phyloP scores from a whole-genome alignment of 108 stramenopile genomes.

The Aurantiochytrium sp. region DNA sequence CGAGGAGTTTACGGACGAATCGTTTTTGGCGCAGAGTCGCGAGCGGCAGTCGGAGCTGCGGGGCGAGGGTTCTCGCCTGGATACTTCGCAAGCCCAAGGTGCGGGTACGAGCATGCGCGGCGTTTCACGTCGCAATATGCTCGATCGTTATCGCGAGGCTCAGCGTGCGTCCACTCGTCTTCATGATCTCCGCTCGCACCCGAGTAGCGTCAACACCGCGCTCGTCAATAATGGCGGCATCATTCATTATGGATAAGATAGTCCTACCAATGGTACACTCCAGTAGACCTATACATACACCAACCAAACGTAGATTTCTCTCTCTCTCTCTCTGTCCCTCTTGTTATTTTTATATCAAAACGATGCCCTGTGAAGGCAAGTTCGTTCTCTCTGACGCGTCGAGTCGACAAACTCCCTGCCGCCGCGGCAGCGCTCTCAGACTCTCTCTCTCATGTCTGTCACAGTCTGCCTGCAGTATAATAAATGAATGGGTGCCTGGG shows the following conservation, averaged over 20 bases:
- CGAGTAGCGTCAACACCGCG: neutral
- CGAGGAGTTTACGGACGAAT: neutral
- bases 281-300: neutral
- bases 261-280: neutral
- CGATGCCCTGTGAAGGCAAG: too few relatives aligned
- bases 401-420: too few relatives aligned
- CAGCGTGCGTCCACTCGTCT: neutral
- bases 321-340: neutral
- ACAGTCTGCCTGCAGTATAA: too few relatives aligned
- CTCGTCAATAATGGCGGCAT: conserved; percentile 7
- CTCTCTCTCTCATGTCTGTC: too few relatives aligned
- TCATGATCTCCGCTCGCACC: neutral
- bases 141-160: neutral
- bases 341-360: too few relatives aligned
- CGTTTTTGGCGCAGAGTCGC: neutral
- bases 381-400: too few relatives aligned
- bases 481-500: too few relatives aligned
- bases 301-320: neutral
- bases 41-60: neutral
- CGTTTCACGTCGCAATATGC: neutral
- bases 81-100: too few relatives aligned
- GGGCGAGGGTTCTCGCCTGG: neutral
- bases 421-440: too few relatives aligned
- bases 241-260: neutral
- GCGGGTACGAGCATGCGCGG: neutral